Evolutionary conservation across 2,329 filamentous ascomycete species (phyloP).

Genomic region (Neofusicoccum kwambonambiense): DNA sequence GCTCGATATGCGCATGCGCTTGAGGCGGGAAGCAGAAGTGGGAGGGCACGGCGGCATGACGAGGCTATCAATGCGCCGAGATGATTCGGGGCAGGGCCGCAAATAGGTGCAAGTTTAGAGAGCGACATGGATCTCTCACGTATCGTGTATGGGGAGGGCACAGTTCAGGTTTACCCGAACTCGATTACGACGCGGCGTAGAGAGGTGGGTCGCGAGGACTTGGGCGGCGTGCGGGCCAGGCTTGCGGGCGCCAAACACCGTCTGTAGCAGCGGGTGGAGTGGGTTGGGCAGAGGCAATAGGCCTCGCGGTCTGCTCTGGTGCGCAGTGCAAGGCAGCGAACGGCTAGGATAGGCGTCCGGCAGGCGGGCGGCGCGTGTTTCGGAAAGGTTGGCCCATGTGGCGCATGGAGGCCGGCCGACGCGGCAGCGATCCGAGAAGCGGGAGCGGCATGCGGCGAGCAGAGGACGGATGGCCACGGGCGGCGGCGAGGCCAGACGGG

Average conservation of each 20-base stretch:
- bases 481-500: not conserved
- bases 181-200: not conserved
- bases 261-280: not conserved
- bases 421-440: not conserved
- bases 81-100: not conserved
- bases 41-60: not conserved
- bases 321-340: no score
- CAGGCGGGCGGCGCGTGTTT: constrained; percentile 5
- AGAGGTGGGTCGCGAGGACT: not conserved
- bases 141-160: not conserved
- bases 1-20: not conserved
- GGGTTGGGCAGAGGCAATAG: not conserved
- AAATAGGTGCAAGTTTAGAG: not conserved
- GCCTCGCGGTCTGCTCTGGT: not conserved
- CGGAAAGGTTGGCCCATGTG: constrained; percentile 2
- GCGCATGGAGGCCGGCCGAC: not conserved
- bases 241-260: not conserved
- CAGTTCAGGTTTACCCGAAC: not conserved
- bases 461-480: not conserved
- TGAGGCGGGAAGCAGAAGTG: not conserved
- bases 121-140: not conserved
- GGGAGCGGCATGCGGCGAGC: not conserved
- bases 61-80: not conserved
- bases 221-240: not conserved
- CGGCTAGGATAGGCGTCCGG: not conserved